Base-by-base conservation (phyloP, 2,329 filamentous ascomycete genomes). In the Diaporthe aspalathi region DNA sequence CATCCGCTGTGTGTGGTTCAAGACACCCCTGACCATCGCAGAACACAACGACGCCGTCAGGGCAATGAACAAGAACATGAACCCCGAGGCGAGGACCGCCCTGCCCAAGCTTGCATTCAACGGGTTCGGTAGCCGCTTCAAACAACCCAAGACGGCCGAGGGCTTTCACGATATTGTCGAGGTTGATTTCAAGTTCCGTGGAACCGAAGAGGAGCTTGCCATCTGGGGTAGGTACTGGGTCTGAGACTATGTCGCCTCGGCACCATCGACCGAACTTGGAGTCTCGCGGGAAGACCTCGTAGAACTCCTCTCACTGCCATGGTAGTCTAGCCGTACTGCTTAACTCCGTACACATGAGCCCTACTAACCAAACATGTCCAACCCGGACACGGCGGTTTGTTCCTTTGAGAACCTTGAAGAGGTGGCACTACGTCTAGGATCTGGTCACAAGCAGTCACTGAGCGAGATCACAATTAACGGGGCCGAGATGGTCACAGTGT, bases 21-120 rank as follows among this genome's bases (percentile, higher is more conserved):
- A 91, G 66, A 92, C 94, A 16, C 85, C 91, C 1, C 81, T 90
- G 32, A 86, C 88, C 53, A 79, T 97, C 11, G 91, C 89, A 75
- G 90, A 94, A 79, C 96, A 99, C 83, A 99, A 99, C 78, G 93
- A 97, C 78, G 89, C 89, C 1, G 93, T 97, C 62, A 89, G 96
- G 72, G 90, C 94, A 1, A 84, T 95, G 77, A 91, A 91, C 76
- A 79, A 81, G 32, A 74, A 91, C 85, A 86, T 94, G 82, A 98
- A 98, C 78, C 95, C 95, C 1, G 95, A 98, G 80, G 88, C 89
- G 29, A 88, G 96, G 73, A 83, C 86, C 0, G 86, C 89, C 1
- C 86, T 99, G 6, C 95, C 95, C 0, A 89, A 88, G 54, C 85
- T 96, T 74, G 95, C 96, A 0, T 98, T 98, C 79, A 90, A 87